Evolutionary conservation across 176 grass and related monocot species (phyloP), one percentile per base, ranked within the genome.

Genomic region (Leersia perrieri): DNA sequence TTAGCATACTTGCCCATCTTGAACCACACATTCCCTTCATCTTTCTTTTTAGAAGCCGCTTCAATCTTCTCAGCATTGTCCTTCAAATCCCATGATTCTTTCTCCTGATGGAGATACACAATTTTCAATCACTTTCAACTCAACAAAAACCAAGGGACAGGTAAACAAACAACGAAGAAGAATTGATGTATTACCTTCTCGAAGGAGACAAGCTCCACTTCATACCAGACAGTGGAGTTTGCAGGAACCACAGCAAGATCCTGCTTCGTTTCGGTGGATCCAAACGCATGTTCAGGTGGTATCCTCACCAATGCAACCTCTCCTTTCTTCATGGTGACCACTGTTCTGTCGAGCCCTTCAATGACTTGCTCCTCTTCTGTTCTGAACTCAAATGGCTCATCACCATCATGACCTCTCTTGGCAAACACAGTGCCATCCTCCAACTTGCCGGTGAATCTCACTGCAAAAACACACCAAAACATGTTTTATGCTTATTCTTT

Each of bases 1-100:
- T 83, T 92, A 32, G 22, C 84, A 31, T 95, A 95, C 72, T 95
- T 93, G 22, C 88, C 92, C 91, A 77, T 87, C 76, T 95, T 98
- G 70, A 98, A 98, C 61, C 94, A 84, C 11, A 14, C 78, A 77
- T 98, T 98, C 3, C 96, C 92, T 80, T 93, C 96, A 27, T 98
- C 90, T 82, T 98, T 98, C 82, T 98, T 95, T 60, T 91, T 93
- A 5, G 81, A 72, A 85, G 95, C 92, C 23, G 90, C 92, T 83
- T 95, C 92, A 27, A 98, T 89, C 70, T 98, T 98, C 79, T 98
- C 95, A 27, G 53, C 12, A 25, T 90, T 98, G 72, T 74, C 84
- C 75, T 95, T 98, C 75, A 95, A 42, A 65, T 94, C 92, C 95
- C 95, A 98, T 51, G 95, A 95, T 65, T 98, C 92, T 58, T 98